Base-by-base conservation (phyloP, 2,329 filamentous ascomycete genomes). In the Fusarium caatingaense region DNA sequence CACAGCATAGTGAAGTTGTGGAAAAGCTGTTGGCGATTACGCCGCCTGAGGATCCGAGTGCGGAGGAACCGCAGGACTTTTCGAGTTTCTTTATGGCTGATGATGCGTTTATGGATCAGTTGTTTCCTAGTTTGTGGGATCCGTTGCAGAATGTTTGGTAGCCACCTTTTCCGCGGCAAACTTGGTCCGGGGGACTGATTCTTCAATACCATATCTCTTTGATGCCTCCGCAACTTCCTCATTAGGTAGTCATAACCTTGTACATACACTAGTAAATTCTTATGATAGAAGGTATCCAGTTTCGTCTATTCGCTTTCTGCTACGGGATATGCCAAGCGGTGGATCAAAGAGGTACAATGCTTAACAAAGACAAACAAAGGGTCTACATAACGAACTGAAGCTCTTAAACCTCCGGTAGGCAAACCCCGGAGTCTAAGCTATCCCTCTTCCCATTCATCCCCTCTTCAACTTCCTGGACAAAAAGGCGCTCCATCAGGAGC, bases 1-100 rank as follows among this genome's bases (percentile, higher is more conserved):
- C 80, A 0, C 83, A 86, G 49, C 83, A 85, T 64, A 75, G 78
- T 8, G 83, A 85, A 13, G 72, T 86, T 15, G 77, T 86, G 0
- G 82, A 86, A 30, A 85, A 81, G 68, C 73, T 84, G 5, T 64
- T 80, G 12, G 72, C 75, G 8, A 76, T 78, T 41, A 72, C 68
- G 7, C 71, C 72, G 15, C 67, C 71, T 8, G 67, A 76, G 25
- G 74, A 75, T 16, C 64, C 50, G 21, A 64, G 53, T 3, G 44
- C 49, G 11, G 70, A 69, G 15, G 68, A 64, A 10, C 40, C 63
- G 25, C 60, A 68, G 6, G 69, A 75, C 20, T 57, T 76, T 28
- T 63, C 76, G 6, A 74, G 76, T 5, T 79, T 78, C 54, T 66
- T 74, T 25, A 71, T 78, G 71, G 72, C 74, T 8, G 79, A 80